Evolutionary conservation across 345 rosid genomes (phyloP).

Genomic region (Syzygium jambos): DNA sequence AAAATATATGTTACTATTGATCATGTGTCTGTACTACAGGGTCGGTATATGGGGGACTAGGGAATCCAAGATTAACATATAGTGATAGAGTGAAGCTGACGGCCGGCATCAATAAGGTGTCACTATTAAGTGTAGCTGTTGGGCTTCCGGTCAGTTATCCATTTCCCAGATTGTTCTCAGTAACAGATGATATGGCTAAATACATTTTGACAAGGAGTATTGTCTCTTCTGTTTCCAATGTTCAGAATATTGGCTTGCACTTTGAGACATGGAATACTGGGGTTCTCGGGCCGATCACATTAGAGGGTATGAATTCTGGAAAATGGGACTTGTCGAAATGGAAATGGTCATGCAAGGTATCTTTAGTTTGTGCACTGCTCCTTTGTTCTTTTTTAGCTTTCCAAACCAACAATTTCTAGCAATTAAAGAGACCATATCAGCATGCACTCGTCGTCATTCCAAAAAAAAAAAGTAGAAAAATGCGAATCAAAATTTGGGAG

Average conservation of each 20-base stretch:
- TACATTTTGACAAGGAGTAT: background rate
- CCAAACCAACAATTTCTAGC: background rate
- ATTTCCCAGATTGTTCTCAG: background rate
- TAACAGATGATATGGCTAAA: background rate
- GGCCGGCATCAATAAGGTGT: constrained; percentile 26
- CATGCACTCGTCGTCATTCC: background rate
- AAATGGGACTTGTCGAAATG: constrained; percentile 11
- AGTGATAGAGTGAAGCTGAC: constrained; percentile 9
- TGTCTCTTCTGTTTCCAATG: background rate
- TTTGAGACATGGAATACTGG: constrained; percentile 15
- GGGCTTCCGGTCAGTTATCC: constrained; percentile 36
- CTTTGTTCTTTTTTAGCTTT: background rate
- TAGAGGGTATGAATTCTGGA: constrained; percentile 12
- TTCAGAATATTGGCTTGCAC: constrained; percentile 15
- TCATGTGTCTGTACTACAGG: constrained; percentile 5
- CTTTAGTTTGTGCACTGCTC: background rate
- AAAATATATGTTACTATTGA: background rate
- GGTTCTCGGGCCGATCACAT: constrained; percentile 11
- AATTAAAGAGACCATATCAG: background rate
- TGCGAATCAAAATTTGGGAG: background rate
- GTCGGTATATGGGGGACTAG: constrained; percentile 1
- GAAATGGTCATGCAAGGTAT: constrained; percentile 16
- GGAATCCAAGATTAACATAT: constrained; percentile 4
- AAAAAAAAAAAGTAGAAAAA: background rate
- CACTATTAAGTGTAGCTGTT: constrained; percentile 36